Percentiles rank a stretch among this genome's conserved stretches.
Evolutionary conservation across 2,329 filamentous ascomycete species (phyloP).

Genomic region (Nakataea oryzae): DNA sequence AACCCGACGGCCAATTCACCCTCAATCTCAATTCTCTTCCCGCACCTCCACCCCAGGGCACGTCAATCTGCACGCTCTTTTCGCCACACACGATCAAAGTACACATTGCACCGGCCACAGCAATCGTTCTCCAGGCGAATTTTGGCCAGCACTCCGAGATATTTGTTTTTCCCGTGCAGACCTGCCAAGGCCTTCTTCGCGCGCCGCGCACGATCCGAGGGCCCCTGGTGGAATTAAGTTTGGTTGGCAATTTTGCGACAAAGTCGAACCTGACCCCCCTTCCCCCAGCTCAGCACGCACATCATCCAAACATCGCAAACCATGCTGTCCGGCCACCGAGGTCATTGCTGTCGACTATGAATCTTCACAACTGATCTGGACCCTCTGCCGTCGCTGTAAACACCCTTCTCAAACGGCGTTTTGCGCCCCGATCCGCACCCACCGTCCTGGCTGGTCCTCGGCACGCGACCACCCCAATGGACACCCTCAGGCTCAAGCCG

Average conservation of each 20-base stretch:
- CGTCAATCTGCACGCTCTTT: background rate
- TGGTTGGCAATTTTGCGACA: background rate
- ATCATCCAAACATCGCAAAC: background rate
- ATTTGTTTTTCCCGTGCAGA: background rate
- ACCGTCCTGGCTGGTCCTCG: background rate
- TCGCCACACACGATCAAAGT: background rate
- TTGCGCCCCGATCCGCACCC: background rate
- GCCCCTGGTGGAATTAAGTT: background rate
- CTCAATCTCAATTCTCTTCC: background rate
- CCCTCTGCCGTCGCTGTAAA: conserved; percentile 7
- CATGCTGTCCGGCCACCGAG: conserved; percentile 5
- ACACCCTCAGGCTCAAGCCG: conserved; percentile 41
- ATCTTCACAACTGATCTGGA: conserved; percentile 17
- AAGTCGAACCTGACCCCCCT: background rate
- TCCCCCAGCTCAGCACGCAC: background rate
- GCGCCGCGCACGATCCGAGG: background rate
- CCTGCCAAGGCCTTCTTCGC: too few relatives aligned
- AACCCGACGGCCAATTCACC: background rate
- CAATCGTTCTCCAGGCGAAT: background rate
- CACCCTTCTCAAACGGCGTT: background rate
- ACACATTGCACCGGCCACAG: background rate
- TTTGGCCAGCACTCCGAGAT: background rate
- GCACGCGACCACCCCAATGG: conserved; percentile 28
- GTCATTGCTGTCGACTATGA: conserved; percentile 18
- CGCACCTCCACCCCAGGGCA: too few relatives aligned